Base-by-base conservation (phyloP, 2,329 filamentous ascomycete genomes). In the Clarireedia sp. region DNA sequence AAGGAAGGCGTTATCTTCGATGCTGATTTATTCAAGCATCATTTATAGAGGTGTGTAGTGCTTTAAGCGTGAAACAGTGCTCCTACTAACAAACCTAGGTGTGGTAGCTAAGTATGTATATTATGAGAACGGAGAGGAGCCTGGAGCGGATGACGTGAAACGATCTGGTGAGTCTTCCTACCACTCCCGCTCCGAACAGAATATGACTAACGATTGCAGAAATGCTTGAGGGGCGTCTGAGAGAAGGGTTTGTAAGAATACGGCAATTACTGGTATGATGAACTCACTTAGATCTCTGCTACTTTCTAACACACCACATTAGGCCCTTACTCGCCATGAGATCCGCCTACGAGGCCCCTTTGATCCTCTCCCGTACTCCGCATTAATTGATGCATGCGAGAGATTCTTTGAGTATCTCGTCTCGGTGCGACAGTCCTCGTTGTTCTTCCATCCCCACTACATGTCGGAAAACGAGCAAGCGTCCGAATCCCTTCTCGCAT, bases 401-500 rank as follows among this genome's bases (percentile, higher is more conserved):
- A 72, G 73, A 3, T 82, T 83, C 70, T 81, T 82, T 60, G 80
- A 82, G 59, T 77, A 81, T 58, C 72, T 82, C 55, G 75, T 82
- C 24, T 73, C 78, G 17, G 74, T 83, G 4, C 76, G 80, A 6
- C 79, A 83, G 62, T 78, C 79, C 2, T 78, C 77, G 1, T 67
- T 82, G 16, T 80, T 80, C 62, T 82, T 82, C 63, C 76, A 80
- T 55, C 76, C 78, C 1, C 74, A 73, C 36, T 77, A 76, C 59
- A 72, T 79, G 52, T 71, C 75, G 48, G 76, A 77, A 57, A 74
- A 77, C 58, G 71, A 75, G 9, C 69, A 74, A n/a, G 76, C 75
- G 10, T 73, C 74, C 1, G 73, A 74, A 55, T 72, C 72, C 19
- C 70, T 83, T 3, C 70, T 82, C 8, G 69, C 71, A 5, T 76